Evolutionary conservation across 2,329 filamentous ascomycete genomes (phyloP), one percentile per base, ranked within the genome.

Genomic region (Penicillium decumbens): DNA sequence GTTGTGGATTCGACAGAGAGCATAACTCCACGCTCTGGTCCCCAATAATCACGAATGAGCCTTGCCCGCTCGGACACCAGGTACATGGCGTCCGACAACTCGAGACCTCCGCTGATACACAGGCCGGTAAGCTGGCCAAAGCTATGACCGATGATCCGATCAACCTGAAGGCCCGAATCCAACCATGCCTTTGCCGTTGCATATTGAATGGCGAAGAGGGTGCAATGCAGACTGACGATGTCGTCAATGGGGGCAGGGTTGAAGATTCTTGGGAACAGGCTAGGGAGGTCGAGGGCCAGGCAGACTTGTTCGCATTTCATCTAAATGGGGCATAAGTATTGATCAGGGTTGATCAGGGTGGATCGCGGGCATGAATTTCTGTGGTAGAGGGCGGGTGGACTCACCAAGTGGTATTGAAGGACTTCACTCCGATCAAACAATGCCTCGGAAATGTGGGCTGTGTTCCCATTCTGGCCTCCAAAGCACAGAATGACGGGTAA

Each of bases 51-150:
- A 3, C 54, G 42, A 2, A 74, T 61, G 1, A 73, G 42, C 0
- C 25, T 24, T 0, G 71, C 68, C 18, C 72, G 62, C 0, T 58
- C 57, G 0, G 57, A 33, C 24, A 74, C 54, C 37, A 62, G 9
- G 6, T 50, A 61, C 2, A 72, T 13, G 0, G 60, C 51, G 38
- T 73, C 69, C 12, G 51, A 8, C 0, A 72, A 56, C 0, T 58
- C 61, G 3, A 73, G 40, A 0, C 56, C 50, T 1, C 64, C 62
- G 0, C 70, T 63, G 1, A 72, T 56, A 24, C 65, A 65, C 1
- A 73, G 55, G 0, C 66, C 69, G 0, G 66, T 69, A 1, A 72
- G 54, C 42, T 74, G 63, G 2, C 71, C 71, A 49, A 73, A 65
- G 47, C 66, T 70, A 47, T 73, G 70, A 0, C 72, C 72, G 3